Evolutionary conservation across 176 grass and related monocot species (phyloP).

Genomic region (Oryza rufipogon): DNA sequence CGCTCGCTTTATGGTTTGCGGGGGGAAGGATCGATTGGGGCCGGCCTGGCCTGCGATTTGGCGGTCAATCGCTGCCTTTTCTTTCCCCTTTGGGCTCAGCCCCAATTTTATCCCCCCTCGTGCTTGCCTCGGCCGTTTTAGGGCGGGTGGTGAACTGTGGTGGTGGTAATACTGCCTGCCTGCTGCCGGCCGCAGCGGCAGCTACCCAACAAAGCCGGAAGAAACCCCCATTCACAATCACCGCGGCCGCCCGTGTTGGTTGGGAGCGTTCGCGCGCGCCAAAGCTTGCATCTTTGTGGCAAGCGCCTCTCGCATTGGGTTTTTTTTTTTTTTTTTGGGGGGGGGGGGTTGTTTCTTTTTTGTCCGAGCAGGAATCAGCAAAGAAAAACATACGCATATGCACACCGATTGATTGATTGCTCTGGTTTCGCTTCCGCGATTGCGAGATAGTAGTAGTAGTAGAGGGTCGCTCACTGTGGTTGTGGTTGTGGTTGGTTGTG

Average conservation of each 20-base stretch:
- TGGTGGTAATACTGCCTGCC: slow-evolving; percentile 6
- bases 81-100: slow-evolving; percentile 60
- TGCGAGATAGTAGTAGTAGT: background rate
- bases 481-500: background rate
- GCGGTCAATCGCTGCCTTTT: slow-evolving; percentile 56
- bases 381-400: slow-evolving; percentile 23
- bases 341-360: background rate
- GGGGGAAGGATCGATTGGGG: slow-evolving; percentile 34
- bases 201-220: slow-evolving; percentile 46
- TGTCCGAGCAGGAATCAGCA: slow-evolving; percentile 35
- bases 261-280: background rate
- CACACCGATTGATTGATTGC: background rate
- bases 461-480: background rate
- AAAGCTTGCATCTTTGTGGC: slow-evolving; percentile 57
- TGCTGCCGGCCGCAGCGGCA: slow-evolving; percentile 1
- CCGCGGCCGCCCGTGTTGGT: background rate
- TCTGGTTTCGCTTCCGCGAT: background rate
- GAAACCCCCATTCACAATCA: slow-evolving; percentile 34
- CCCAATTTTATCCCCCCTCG: slow-evolving; percentile 51
- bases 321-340: background rate
- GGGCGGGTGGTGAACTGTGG: background rate
- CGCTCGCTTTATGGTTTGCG: slow-evolving; percentile 37
- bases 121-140: slow-evolving; percentile 42
- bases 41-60: slow-evolving; percentile 44
- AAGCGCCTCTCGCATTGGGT: slow-evolving; percentile 42